These are phyloP conservation scores for Lactarius hatsudake DNA, from an alignment of 768 basidiomycete genomes.

Conservation along the genomic window DNA sequence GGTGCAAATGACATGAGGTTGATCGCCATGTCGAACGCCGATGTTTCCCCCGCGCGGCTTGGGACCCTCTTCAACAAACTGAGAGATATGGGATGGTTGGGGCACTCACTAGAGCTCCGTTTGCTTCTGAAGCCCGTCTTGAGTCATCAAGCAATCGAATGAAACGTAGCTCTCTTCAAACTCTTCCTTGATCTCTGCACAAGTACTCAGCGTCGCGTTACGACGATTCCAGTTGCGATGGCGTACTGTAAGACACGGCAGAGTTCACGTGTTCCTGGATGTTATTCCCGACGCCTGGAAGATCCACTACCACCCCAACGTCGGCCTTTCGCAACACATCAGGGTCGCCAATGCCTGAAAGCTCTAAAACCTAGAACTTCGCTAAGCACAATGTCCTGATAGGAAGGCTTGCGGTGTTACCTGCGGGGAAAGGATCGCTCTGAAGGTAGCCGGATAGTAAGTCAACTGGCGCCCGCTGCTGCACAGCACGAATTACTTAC, in stretches of 20 bases:
- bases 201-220: background rate
- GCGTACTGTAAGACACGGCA: slow-evolving; percentile 12
- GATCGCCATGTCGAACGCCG: background rate
- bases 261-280: slow-evolving; percentile 23
- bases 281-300: slow-evolving; percentile 25
- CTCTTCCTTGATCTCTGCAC: slow-evolving; percentile 22
- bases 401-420: background rate
- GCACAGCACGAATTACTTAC: background rate
- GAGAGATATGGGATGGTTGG: background rate
- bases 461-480: background rate
- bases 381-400: background rate
- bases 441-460: background rate
- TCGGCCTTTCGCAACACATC: slow-evolving; percentile 15
- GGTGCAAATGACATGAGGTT: slow-evolving; percentile 16
- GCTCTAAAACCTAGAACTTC: slow-evolving; percentile 20
- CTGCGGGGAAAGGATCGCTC: slow-evolving; percentile 22
- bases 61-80: background rate
- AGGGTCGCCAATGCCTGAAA: slow-evolving; percentile 26
- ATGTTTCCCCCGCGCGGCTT: background rate
- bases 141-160: slow-evolving; percentile 17
- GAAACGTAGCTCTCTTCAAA: slow-evolving; percentile 8
- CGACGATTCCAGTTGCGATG: background rate
- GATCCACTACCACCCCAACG: slow-evolving; percentile 11
- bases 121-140: slow-evolving; percentile 14
- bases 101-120: slow-evolving; percentile 20